Base-by-base conservation (phyloP, 345 rosid genomes). In the Gossypium ekmanianum region DNA sequence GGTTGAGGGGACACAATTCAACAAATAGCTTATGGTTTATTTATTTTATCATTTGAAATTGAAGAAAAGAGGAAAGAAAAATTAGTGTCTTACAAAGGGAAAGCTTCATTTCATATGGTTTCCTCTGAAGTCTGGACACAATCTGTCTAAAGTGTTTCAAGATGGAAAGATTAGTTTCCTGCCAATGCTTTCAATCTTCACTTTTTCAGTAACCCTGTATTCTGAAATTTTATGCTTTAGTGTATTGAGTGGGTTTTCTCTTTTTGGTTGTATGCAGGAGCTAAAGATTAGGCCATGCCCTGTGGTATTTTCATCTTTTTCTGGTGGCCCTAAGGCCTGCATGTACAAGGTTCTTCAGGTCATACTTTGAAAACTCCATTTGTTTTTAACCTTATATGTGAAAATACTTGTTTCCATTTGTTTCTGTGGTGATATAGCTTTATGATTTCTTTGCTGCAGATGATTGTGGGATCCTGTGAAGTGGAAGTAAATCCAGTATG, bases 301-400 rank as follows among this genome's bases (percentile, higher is more conserved):
- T 64, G 64, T 91, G 45, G 97, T 92, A 61, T 86, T 94, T 58
- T 91, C 92, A 20, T 87, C 98, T 1, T 94, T 92, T 83, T 94
- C 96, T 26, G 96, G 98, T 63, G 98, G 96, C 75, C 93, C 95
- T 29, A 91, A 89, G 72, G 92, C 98, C 27, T 91, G 98, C 81
- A 89, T 92, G 97, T 91, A 89, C 80, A 92, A 90, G 82, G 89
- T 90, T 82, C 91, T 94, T 81, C 20, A 18, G 94, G 98, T 91
- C 89, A 73, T 48, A 62, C n/a, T 57, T 54, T 74, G 17, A 44
- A 43, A 29, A 48, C 54, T 44, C 17, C 52, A 57, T 48, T 45
- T 44, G 3, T 8, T 26, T 3, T 3, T 34, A 26, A 20, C 41
- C 20, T 77, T 50, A 3, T 27, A 48, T 43, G 24, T 71, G 24